Evolutionary conservation across 352 stramenopile species (phyloP).

Genomic region (Pythium volutum): DNA sequence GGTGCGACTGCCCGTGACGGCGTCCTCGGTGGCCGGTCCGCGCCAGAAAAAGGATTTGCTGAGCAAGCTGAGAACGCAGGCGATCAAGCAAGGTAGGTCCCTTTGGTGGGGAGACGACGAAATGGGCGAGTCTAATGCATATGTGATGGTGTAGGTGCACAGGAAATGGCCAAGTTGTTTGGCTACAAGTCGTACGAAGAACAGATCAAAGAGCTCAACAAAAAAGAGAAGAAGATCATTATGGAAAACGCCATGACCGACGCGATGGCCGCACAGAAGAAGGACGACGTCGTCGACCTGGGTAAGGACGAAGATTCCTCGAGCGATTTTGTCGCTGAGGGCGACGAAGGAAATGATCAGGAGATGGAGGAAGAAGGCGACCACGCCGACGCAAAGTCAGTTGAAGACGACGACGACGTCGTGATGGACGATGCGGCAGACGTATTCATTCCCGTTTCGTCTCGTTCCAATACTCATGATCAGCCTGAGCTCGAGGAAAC

Average conservation of each 20-base stretch:
- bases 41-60: conserved; percentile 68
- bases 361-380: conserved; percentile 1
- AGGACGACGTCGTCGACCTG: conserved; percentile 15
- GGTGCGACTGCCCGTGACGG: conserved; percentile 54
- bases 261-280: conserved; percentile 6
- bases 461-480: conserved; percentile 13
- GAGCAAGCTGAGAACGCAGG: conserved; percentile 44
- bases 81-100: conserved; percentile 46
- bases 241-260: conserved; percentile 29
- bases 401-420: conserved; percentile 1
- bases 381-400: background rate
- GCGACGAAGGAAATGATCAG: conserved; percentile 5
- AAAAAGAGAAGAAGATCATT: conserved; percentile 64
- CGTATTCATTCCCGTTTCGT: background rate
- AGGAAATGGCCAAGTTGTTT: conserved; percentile 73
- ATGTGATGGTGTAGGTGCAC: conserved; percentile 20
- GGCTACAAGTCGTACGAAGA: conserved; percentile 71
- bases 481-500: conserved; percentile 15
- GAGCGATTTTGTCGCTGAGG: conserved; percentile 21
- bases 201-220: conserved; percentile 63
- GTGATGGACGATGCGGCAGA: background rate
- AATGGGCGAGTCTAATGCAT: background rate
- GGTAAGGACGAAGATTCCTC: conserved; percentile 25
- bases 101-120: background rate
- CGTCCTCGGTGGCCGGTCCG: conserved; percentile 23